These are phyloP conservation scores for Brassica rapa DNA, from an alignment of 345 rosid genomes.

Conservation along the genomic window DNA sequence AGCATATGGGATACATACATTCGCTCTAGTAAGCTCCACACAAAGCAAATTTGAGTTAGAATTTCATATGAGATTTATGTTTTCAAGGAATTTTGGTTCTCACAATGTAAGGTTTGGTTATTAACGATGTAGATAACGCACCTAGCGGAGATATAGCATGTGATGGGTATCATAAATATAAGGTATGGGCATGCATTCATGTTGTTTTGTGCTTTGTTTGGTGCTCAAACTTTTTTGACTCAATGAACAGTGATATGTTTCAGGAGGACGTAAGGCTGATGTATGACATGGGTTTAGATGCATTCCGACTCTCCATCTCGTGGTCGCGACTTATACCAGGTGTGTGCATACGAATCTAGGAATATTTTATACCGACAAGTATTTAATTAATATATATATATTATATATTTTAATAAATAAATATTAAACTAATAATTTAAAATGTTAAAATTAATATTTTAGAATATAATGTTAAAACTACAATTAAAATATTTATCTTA, in stretches of 20 bases:
- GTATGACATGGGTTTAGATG: conserved; percentile 60
- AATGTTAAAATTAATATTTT: too few relatives aligned
- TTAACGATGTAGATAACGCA: conserved; percentile 18
- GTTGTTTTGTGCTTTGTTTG: neutral
- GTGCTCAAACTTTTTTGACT: neutral
- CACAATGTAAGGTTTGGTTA: neutral
- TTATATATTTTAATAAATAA: too few relatives aligned
- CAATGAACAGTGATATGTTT: neutral
- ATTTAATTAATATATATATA: too few relatives aligned
- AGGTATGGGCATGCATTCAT: conserved; percentile 32
- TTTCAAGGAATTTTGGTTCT: neutral
- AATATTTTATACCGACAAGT: too few relatives aligned
- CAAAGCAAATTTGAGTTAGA: neutral
- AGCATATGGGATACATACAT: conserved; percentile 55
- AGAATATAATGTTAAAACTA: too few relatives aligned
- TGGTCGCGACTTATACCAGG: conserved; percentile 80
- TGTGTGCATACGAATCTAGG: conserved; percentile 8
- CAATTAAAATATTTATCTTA: too few relatives aligned
- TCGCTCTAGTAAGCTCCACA: conserved; percentile 39
- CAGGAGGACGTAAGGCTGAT: conserved; percentile 76
- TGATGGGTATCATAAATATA: conserved; percentile 63
- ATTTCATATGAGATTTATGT: neutral
- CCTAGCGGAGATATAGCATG: conserved; percentile 49
- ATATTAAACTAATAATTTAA: too few relatives aligned
- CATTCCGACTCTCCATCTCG: conserved; percentile 73